Evolutionary conservation across 2,329 filamentous ascomycete genomes (phyloP).

Genomic region (Pyricularia sp.): DNA sequence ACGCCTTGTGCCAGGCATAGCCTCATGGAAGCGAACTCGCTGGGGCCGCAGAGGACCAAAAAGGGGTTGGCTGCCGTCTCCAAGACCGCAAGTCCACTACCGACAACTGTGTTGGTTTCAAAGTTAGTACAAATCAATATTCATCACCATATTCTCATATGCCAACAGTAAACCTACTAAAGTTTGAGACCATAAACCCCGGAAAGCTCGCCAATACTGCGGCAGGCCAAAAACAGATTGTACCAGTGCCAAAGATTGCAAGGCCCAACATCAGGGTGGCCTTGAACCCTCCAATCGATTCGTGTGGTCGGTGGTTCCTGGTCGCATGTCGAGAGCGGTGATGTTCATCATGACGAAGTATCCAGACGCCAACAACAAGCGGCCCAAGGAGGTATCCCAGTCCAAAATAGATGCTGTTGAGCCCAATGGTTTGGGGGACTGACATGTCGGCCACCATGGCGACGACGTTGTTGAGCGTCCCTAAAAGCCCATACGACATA

Average conservation of each 20-base stretch:
- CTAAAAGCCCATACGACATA: constrained; percentile 79
- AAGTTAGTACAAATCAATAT: neutral
- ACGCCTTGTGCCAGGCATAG: constrained; percentile 68
- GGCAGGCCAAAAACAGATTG: constrained; percentile 81
- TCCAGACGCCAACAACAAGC: constrained; percentile 57
- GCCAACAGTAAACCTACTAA: constrained; percentile 23
- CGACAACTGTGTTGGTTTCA: constrained; percentile 44
- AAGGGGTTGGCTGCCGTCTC: constrained; percentile 79
- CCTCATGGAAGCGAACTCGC: constrained; percentile 63
- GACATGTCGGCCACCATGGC: constrained; percentile 53
- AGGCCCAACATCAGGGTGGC: constrained; percentile 72
- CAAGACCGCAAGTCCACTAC: constrained; percentile 65
- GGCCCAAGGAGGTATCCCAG: constrained; percentile 63
- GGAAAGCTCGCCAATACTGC: constrained; percentile 65
- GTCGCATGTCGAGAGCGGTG: constrained; percentile 28
- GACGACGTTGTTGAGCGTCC: constrained; percentile 68
- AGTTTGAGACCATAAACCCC: constrained; percentile 65
- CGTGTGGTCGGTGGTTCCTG: constrained; percentile 10
- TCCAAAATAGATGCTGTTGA: constrained; percentile 63
- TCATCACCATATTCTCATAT: neutral
- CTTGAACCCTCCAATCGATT: constrained; percentile 59
- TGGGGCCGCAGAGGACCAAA: constrained; percentile 60
- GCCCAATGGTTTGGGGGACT: constrained; percentile 51
- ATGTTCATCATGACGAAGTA: constrained; percentile 60
- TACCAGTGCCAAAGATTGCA: constrained; percentile 63